These are phyloP conservation scores for Dactylorhiza incarnata DNA, from an alignment of 106 monocot species.

Conservation along the genomic window DNA sequence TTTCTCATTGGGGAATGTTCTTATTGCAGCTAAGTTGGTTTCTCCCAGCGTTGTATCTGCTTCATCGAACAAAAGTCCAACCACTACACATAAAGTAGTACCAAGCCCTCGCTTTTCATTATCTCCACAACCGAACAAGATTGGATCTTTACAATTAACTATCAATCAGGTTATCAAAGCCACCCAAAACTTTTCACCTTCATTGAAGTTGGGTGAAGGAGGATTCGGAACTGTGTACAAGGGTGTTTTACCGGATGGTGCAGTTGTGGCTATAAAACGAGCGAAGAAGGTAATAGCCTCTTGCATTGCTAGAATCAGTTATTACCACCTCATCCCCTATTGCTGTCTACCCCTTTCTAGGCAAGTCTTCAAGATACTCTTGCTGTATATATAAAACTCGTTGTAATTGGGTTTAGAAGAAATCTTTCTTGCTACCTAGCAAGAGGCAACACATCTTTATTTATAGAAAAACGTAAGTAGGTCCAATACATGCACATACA, in stretches of 20 bases:
- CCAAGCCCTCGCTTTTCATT: constrained; percentile 75
- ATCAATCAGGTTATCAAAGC: constrained; percentile 54
- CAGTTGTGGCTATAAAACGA: constrained; percentile 65
- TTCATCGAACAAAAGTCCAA: constrained; percentile 12
- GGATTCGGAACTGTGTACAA: constrained; percentile 77
- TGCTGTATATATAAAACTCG: background rate
- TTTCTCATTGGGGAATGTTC: background rate
- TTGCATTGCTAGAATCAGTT: background rate
- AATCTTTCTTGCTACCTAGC: too few relatives aligned
- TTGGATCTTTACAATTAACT: constrained; percentile 50
- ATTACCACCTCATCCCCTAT: background rate
- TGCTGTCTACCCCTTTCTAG: background rate
- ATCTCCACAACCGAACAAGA: constrained; percentile 39
- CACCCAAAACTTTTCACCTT: constrained; percentile 72
- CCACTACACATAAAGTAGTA: constrained; percentile 42
- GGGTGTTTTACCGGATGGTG: constrained; percentile 59
- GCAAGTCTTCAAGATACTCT: background rate
- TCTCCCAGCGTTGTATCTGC: constrained; percentile 35
- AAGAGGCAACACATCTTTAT: too few relatives aligned
- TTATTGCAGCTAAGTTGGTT: constrained; percentile 37
- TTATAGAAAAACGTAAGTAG: too few relatives aligned
- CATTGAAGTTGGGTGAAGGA: constrained; percentile 58
- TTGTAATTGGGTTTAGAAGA: too few relatives aligned
- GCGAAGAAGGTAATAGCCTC: constrained; percentile 63
- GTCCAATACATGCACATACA: too few relatives aligned